Evolutionary conservation across 768 basidiomycete genomes (phyloP), one percentile per base, ranked within the genome.

Genomic region (Pleurotus citrinopileatus): DNA sequence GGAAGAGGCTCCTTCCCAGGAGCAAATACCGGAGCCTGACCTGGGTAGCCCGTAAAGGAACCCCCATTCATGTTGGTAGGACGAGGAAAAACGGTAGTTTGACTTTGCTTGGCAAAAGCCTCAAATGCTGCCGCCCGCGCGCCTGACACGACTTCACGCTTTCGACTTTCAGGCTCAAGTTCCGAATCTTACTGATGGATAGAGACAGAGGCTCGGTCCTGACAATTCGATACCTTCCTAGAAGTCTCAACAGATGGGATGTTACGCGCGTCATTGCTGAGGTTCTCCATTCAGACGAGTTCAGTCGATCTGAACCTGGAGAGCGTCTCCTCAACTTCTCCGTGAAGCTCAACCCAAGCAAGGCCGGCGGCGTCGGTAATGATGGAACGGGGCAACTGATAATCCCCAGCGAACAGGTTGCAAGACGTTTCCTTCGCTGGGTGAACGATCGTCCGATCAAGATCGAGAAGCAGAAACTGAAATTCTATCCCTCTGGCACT

Each of bases 1-100:
- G 94, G 94, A 37, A 94, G 77, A 29, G 90, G 91, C 65, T 94
- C 94, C 69, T 86, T 88, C 32, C 92, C 92, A n/a, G 86, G 80
- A 9, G 88, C 81, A 69, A 86, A 94, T 59, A 94, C 70, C 29
- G 94, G 94, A 37, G 86, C 82, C 44, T 83, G 76, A 55, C 75
- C 71, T 15, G 77, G 79, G 65, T 37, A 56, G 48, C 29, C 48
- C 47, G 55, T 51, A 17, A 51, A 37, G 29, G 48, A 51, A 28
- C 48, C 37, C 48, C 48, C 48, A 34, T 51, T 51, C 48, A 51
- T 51, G 45, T 27, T 51, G 9, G 29, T 20, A n/a, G 23, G 13
- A 12, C 32, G 28, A 36, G 12, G 48, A 51, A 51, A 51, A 51
- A 34, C 10, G 23, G 7, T 36, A 9, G 32, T 51, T 51, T 51